Evolutionary conservation across 768 basidiomycete species (phyloP), one percentile per base, ranked within the genome.

Genomic region (Guyanaporus albipodus): DNA sequence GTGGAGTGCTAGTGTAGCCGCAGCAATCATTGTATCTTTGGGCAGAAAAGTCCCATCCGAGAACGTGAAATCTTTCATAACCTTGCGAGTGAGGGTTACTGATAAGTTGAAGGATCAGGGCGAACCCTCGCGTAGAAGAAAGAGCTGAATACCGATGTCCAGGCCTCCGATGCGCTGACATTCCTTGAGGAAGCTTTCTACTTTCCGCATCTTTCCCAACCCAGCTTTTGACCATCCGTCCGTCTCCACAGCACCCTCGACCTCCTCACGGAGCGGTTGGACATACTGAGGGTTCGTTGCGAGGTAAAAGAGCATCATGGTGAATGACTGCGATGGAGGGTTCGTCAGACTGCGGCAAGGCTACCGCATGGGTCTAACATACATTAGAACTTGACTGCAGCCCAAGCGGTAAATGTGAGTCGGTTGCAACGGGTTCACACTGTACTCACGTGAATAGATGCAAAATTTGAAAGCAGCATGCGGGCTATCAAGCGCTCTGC

Each of bases 1-100:
- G 10, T 69, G 68, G 0, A 60, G 18, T 4, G 56, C 54, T 28
- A 42, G 50, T 2, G 49, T 21, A 0, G 67, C 44, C 2, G 53
- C 54, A 1, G 56, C 35, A 7, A 73, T 14, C 9, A 41, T 40
- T 5, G 62, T 60, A 18, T 68, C 73, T 19, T 62, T 55, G 0
- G 70, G 73, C 28, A 72, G 39, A 23, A 63, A 49, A 1, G 70
- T 70, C 3, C 71, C 73, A 32, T 73, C 69, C 0, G 67, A 69
- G 48, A 73, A 64, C 2, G 63, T 68, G 49, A 62, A 54, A 26
- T 67, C 60, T 34, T 60, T 62, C 24, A 63, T 22, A 0, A 67
- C 67, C 44, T 53, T 64, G 28, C 74, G 69, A 8, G 43, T 40
- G 50, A 74, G 33, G 44, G 50, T 35, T 33, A 64, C 69, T 68